Conservation (phyloP, 2,329 filamentous ascomycete genomes). For the Beauveria varroae region DNA sequence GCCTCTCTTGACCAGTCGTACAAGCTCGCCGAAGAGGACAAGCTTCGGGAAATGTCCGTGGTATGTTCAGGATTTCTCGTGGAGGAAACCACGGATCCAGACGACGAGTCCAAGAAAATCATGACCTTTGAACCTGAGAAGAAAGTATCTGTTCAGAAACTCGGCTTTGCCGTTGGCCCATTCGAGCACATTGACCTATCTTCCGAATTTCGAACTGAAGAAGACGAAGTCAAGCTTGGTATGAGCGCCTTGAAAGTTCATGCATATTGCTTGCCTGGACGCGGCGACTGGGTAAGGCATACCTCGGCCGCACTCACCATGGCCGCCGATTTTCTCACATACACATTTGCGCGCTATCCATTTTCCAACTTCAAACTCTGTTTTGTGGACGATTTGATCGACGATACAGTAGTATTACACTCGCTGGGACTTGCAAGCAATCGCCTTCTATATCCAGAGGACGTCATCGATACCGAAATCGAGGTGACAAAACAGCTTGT, state of each 20-base stretch:
- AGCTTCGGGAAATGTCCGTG: conserved; percentile 79
- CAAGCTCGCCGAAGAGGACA: conserved; percentile 66
- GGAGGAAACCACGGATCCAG: conserved; percentile 71
- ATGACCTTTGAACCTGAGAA: conserved; percentile 74
- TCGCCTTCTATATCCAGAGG: conserved; percentile 74
- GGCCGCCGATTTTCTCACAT: conserved; percentile 85
- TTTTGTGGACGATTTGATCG: conserved; percentile 83
- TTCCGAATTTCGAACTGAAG: conserved; percentile 79
- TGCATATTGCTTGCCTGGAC: conserved; percentile 82
- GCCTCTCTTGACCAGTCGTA: conserved; percentile 25
- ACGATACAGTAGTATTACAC: conserved; percentile 68
- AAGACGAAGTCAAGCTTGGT: conserved; percentile 85
- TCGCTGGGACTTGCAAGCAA: conserved; percentile 84
- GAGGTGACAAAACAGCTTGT: conserved; percentile 74
- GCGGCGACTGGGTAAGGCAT: conserved; percentile 74
- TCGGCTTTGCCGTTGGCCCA: conserved; percentile 89
- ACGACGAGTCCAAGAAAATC: conserved; percentile 75
- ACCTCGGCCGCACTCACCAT: conserved; percentile 78
- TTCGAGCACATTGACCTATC: conserved; percentile 87
- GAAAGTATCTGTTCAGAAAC: conserved; percentile 74
- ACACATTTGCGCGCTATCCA: conserved; percentile 83
- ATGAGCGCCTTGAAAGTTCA: conserved; percentile 82
- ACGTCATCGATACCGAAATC: conserved; percentile 78
- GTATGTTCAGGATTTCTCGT: conserved; percentile 85
- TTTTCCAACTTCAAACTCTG: conserved; percentile 89